Evolutionary conservation across 2,329 filamentous ascomycete species (phyloP).

Genomic region (Talaromyces sp.): DNA sequence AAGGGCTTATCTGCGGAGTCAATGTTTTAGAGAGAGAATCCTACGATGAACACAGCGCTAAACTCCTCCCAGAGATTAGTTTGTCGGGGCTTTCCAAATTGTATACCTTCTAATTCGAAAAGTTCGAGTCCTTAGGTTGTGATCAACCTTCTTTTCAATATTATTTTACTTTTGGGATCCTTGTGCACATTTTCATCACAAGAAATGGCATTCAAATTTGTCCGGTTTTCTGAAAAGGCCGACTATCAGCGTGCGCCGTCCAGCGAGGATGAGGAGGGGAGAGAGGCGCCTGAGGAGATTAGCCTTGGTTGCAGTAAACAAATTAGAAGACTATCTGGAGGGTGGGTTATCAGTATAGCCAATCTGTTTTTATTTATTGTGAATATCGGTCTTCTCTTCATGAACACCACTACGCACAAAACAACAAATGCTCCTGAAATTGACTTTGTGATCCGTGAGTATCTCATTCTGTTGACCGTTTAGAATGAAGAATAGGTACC

Average conservation of each 20-base stretch:
- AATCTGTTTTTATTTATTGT: neutral
- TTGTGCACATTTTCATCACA: neutral
- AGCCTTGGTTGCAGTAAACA: neutral
- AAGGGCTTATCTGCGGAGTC: neutral
- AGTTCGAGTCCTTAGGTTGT: neutral
- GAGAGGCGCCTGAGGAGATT: neutral
- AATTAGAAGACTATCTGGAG: neutral
- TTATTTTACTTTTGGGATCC: neutral
- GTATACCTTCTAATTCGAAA: neutral
- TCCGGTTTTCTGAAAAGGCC: neutral
- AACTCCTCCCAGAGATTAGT: neutral
- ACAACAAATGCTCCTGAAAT: neutral
- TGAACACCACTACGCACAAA: neutral
- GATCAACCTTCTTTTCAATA: neutral
- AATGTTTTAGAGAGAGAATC: neutral
- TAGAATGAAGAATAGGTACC: neutral
- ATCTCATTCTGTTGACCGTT: neutral
- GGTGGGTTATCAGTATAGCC: neutral
- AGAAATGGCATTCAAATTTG: neutral
- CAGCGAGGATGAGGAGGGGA: neutral
- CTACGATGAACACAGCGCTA: neutral
- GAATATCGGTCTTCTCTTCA: neutral
- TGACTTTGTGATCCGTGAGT: neutral
- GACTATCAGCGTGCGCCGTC: neutral
- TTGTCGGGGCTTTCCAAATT: neutral